Conservation (phyloP, 352 stramenopile species). For the Globisporangium carolinianum region DNA sequence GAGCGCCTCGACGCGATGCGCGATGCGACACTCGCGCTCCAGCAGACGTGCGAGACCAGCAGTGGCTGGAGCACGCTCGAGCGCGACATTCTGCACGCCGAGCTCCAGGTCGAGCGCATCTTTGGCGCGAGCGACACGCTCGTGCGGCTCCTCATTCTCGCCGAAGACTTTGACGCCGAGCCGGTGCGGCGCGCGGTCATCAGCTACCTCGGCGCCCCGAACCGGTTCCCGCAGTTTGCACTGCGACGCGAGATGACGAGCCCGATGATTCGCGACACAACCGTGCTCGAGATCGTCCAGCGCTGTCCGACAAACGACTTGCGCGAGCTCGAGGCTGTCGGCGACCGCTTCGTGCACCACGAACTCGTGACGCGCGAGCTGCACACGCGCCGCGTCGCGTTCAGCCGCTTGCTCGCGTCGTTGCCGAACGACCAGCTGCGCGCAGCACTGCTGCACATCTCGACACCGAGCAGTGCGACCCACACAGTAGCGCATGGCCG, state of each 20-base stretch:
- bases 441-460: constrained; percentile 15
- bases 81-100: constrained; percentile 38
- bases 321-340: constrained; percentile 33
- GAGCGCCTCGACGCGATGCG: constrained; percentile 37
- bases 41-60: constrained; percentile 41
- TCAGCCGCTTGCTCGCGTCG: constrained; percentile 40
- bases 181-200: constrained; percentile 43
- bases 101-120: constrained; percentile 54
- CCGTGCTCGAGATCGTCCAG: constrained; percentile 59
- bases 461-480: not conserved
- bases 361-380: constrained; percentile 55
- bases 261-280: constrained; percentile 63
- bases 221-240: constrained; percentile 50
- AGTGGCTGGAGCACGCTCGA: constrained; percentile 51
- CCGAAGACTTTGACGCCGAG: constrained; percentile 64
- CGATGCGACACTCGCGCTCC: constrained; percentile 31
- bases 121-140: constrained; percentile 73
- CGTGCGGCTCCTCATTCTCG: constrained; percentile 61
- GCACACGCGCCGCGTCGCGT: constrained; percentile 50
- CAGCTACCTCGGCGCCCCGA: constrained; percentile 40
- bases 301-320: constrained; percentile 39
- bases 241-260: constrained; percentile 65
- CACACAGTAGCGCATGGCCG: not conserved
- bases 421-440: constrained; percentile 57
- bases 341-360: constrained; percentile 45